Base-by-base conservation (phyloP, 78 protist species). In the Dictyostelium intermedium region DNA sequence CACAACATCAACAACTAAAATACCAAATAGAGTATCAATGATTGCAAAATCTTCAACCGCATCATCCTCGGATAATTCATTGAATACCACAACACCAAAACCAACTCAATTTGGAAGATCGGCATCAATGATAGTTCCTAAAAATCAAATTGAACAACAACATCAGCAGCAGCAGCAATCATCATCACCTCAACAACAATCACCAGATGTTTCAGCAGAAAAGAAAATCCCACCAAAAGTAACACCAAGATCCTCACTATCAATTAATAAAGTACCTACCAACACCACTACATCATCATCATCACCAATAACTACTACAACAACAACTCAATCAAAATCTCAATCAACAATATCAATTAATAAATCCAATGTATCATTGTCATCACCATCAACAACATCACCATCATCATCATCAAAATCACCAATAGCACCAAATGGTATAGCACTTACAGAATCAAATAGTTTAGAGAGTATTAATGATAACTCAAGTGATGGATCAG, bases 31-130 rank as follows among this genome's bases (percentile, higher is more conserved):
- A 77, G n/a, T 30, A 41, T 77, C 82, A 77, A 35, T 63, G 43
- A 69, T 83, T 50, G 53, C 37, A 73, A 69, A 27, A 77, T 18
- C 82, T 20, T 35, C 60, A 41, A 56, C 79, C 25, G 91, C 70
- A 50, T 85, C 79, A 23, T 81, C 74, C 25, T 63, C 72, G 32
- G 91, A 77, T 50, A 37, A 18, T 20, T 82, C 85, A 27, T 10
- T 41, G 1, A 56, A 25, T 20, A 35, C 53, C 5, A 34, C 79
- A 1, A 45, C 18, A n/a, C 16, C 63, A 63, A 45, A 56, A 87
- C 84, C 93, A 78, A 87, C 80, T n/a, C 18, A 61, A 79, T 45
- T 82, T 50, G 74, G 53, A 77, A 79, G 92, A 34, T 76, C 82
- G 37, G 45, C 76, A 11, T 76, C 92, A 23, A 50, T 80, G 85